Evolutionary conservation across 2,329 filamentous ascomycete species (phyloP).

Genomic region (Pseudocercospora crystallina): DNA sequence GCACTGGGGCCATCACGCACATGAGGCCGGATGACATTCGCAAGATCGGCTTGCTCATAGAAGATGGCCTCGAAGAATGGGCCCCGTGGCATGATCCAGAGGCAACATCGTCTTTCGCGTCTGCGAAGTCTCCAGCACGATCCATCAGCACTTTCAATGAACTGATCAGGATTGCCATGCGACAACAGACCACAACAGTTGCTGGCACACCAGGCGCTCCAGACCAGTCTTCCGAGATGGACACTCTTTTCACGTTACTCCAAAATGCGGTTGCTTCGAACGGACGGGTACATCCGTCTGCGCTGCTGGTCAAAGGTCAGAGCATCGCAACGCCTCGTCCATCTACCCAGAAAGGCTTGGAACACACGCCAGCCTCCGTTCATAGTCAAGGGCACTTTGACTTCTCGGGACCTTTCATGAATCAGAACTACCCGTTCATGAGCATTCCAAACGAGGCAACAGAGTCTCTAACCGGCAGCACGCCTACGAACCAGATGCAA

Average conservation of each 20-base stretch:
- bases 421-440: slow-evolving; percentile 22
- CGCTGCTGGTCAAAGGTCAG: slow-evolving; percentile 27
- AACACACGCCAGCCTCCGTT: not conserved
- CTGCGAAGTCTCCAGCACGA: slow-evolving; percentile 40
- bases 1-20: slow-evolving; percentile 53
- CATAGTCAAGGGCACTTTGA: slow-evolving; percentile 5
- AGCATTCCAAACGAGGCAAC: slow-evolving; percentile 23
- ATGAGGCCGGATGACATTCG: slow-evolving; percentile 51
- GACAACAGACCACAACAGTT: not conserved
- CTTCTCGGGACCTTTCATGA: slow-evolving; percentile 6
- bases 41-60: slow-evolving; percentile 53
- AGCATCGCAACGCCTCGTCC: too few species aligned
- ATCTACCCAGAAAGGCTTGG: not conserved
- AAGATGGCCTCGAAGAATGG: slow-evolving; percentile 73
- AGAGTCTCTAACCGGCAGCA: slow-evolving; percentile 13
- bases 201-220: not conserved
- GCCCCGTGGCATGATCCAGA: slow-evolving; percentile 63
- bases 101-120: slow-evolving; percentile 4
- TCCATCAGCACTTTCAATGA: slow-evolving; percentile 55
- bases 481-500: slow-evolving; percentile 8
- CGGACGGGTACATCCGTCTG: slow-evolving; percentile 21
- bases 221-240: slow-evolving; percentile 1
- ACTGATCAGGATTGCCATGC: slow-evolving; percentile 37
- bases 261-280: slow-evolving; percentile 17
- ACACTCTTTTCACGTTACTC: slow-evolving; percentile 19